Evolutionary conservation across 1,284 basidiomycete genomes (phyloP), one percentile per base, ranked within the genome.

Genomic region (Tylopilus sp.): DNA sequence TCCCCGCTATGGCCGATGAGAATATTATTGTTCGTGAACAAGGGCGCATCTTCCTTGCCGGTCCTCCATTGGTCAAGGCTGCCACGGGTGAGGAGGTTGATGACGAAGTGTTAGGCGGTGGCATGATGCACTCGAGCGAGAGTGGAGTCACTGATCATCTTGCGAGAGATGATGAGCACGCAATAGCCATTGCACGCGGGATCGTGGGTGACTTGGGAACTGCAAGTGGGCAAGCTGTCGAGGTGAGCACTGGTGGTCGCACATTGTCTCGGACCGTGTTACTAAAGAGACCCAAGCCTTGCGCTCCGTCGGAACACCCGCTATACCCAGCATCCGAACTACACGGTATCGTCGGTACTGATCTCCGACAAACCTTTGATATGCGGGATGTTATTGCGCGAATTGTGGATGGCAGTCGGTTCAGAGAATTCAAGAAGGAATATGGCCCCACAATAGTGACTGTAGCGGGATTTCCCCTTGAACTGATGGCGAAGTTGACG

Each of bases 1-100:
- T 97, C 41, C 94, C 94, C 28, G 93, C 94, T 3, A 96, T 98
- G 92, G 92, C 93, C 2, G 94, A 98, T 65, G 90, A 95, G 70
- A 97, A 94, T 57, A 87, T 98, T 65, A 98, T 97, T 59, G 95
- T 98, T 43, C 83, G 86, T 54, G 90, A 95, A 57, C 94, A 97
- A 76, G 94, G 95, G 0, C 88, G 84, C 40, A 97, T 98, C 62
- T 98, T 97, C 76, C 79, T 98, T n/a, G 94, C 94, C 15, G 95
- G 94, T 0, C 95, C 95, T 15, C 94, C 94, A 5, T 79, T 98
- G 5, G 94, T 98, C 56, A 95, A 94, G 68, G 95, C 94, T 1
- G 95, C 94, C 0, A 94, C 94, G 0, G 94, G 95, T 36, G 94
- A 98, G 70, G 86, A 87, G 28, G 89, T 97, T 6, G 93, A 96